Conservation (phyloP, 1,284 basidiomycete genomes). For the Fomitiporia mediterranea region DNA sequence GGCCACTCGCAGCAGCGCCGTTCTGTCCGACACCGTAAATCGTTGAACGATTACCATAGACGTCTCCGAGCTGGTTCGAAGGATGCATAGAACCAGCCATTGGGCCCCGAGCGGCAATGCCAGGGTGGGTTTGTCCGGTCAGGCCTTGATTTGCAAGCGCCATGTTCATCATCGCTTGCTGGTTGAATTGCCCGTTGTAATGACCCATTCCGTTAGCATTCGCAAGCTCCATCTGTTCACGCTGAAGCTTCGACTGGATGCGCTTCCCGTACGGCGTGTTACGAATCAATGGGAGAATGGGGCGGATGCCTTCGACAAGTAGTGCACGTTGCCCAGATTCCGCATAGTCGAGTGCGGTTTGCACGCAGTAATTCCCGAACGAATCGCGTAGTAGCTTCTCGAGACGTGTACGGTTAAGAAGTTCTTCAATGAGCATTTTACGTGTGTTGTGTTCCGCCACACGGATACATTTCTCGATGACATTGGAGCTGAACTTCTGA, state of each 20-base stretch:
- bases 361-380: slow-evolving; percentile 93
- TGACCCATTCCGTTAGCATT: slow-evolving; percentile 35
- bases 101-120: slow-evolving; percentile 41
- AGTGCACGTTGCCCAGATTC: slow-evolving; percentile 81
- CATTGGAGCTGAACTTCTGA: slow-evolving; percentile 97
- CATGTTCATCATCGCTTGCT: slow-evolving; percentile 58
- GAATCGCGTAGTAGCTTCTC: slow-evolving; percentile 96
- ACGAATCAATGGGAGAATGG: slow-evolving; percentile 92
- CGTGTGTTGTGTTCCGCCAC: slow-evolving; percentile 94
- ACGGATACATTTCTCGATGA: slow-evolving; percentile 96
- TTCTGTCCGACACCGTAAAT: slow-evolving; percentile 49
- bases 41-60: slow-evolving; percentile 59
- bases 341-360: slow-evolving; percentile 93
- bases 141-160: slow-evolving; percentile 53
- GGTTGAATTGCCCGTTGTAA: slow-evolving; percentile 42
- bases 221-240: slow-evolving; percentile 70
- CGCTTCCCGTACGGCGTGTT: slow-evolving; percentile 98
- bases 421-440: slow-evolving; percentile 93
- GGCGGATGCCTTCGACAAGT: slow-evolving; percentile 92
- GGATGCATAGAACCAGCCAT: slow-evolving; percentile 49
- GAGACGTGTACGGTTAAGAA: slow-evolving; percentile 89
- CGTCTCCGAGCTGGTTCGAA: slow-evolving; percentile 56
- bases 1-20: slow-evolving; percentile 35
- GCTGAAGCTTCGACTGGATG: slow-evolving; percentile 95
- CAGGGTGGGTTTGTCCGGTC: slow-evolving; percentile 32